Evolutionary conservation across 192 early-diverging fungal species (phyloP).

Genomic region (Rhizophagus clarus): DNA sequence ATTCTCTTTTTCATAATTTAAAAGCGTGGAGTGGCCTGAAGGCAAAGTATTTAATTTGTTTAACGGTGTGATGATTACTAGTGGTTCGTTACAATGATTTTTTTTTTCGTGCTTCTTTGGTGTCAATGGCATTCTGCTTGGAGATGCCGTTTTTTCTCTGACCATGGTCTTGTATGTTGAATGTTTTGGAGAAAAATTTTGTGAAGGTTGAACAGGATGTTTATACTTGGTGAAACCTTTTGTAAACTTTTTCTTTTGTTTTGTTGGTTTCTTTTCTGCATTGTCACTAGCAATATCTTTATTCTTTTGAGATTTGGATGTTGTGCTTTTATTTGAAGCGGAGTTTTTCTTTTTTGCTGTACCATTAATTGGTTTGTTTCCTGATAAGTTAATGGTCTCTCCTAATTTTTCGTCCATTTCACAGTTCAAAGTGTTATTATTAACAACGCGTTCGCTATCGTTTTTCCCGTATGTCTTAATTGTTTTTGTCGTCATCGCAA

Average conservation of each 20-base stretch:
- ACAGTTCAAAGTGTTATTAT: not conserved
- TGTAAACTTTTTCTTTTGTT: not conserved
- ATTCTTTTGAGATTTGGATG: not conserved
- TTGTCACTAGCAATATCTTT: not conserved
- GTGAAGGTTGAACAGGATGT: not conserved
- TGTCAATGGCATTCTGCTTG: not conserved
- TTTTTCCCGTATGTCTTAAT: constrained; percentile 33
- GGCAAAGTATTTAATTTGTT: not conserved
- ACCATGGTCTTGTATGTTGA: not conserved
- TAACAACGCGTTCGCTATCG: constrained; percentile 1
- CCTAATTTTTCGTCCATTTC: not conserved
- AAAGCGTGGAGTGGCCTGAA: too few relatives aligned
- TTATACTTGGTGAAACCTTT: constrained; percentile 7
- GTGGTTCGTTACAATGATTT: not conserved
- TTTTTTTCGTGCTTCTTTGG: not conserved
- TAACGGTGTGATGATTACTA: not conserved
- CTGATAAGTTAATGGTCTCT: too few relatives aligned
- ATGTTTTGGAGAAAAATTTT: not conserved
- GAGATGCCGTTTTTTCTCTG: not conserved
- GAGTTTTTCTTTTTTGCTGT: not conserved
- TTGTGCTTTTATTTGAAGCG: not conserved
- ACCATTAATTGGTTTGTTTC: not conserved
- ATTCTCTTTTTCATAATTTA: not conserved
- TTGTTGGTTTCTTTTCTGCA: not conserved
- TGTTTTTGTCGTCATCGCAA: not conserved